Evolutionary conservation across 192 early-diverging fungal genomes (phyloP), one percentile per base, ranked within the genome.

Genomic region (Chytriomyces confervae): DNA sequence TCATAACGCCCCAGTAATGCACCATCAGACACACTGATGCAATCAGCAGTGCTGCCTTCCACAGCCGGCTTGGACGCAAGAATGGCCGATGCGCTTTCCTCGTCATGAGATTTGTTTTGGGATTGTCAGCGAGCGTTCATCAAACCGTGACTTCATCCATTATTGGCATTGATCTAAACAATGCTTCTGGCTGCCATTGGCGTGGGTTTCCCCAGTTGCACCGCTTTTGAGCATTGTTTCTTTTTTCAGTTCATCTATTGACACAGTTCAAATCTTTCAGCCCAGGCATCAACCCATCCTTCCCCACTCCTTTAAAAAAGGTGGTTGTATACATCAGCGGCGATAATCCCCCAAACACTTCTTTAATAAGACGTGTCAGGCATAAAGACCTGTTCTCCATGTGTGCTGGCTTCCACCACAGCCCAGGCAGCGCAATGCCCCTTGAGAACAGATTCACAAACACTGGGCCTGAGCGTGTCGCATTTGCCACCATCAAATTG

Each of bases 401-500:
- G 50, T 79, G 77, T 47, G 7, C 69, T 9, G 68, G 29, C 61
- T 79, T 70, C 57, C 29, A 8, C 79, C 79, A 80, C 20, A 80
- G 50, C 47, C 77, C 77, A 51, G 7, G 7, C 74, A 78, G 70
- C 23, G 11, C n/a, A 23, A 80, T 27, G 6, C 65, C 64, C 13
- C 61, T 8, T 29, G 79, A 62, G 60, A 75, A 50, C 44, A 62
- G 20, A 49, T 82, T 79, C 9, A 82, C 72, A 11, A 82, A 71
- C 29, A 82, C 81, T 6, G 81, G 81, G 60, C 71, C 68, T 11
- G 53, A 62, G 6, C 60, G 11, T 11, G 81, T 82, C 6, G 63
- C 72, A 49, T 82, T 82, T 13, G 81, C 69, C 20, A 82, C 72
- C 77, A 82, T 78, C 69, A 82, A 29, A 47, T 82, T 82, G 62